phyloP scores from a whole-genome alignment of 2,329 filamentous ascomycete species.

The Trichophyton benhamiae region DNA sequence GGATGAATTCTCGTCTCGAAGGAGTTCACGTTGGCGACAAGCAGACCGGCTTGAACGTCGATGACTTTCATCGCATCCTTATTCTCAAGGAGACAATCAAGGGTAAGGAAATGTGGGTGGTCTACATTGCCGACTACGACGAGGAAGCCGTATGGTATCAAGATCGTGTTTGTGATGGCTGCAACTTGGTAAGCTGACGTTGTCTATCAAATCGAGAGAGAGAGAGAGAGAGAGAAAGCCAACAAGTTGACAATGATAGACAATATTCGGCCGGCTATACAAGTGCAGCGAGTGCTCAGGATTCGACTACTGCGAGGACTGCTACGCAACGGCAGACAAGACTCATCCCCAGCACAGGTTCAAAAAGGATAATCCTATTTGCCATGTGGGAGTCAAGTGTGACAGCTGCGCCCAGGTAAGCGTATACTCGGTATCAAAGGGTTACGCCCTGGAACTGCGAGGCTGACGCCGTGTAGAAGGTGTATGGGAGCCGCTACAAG shows the following conservation, averaged over 20 bases:
- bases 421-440: too few relatives aligned
- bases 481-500: slow-evolving; percentile 6
- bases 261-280: slow-evolving; percentile 4
- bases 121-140: slow-evolving; percentile 3
- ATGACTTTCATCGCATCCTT: slow-evolving; percentile 2
- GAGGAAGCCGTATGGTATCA: slow-evolving; percentile 5
- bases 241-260: neutral
- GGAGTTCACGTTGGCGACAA: slow-evolving; percentile 2
- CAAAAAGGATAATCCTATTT: neutral
- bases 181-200: slow-evolving; percentile 1
- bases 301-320: slow-evolving; percentile 6
- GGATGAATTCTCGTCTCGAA: slow-evolving; percentile 3
- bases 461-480: neutral
- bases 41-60: neutral
- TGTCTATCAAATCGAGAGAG: neutral
- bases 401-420: neutral
- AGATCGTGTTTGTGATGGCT: slow-evolving; percentile 5
- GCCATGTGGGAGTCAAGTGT: slow-evolving; percentile 1
- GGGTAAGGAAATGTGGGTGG: slow-evolving; percentile 5
- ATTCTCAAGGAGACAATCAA: neutral
- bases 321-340: neutral
- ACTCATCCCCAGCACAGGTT: slow-evolving; percentile 1
- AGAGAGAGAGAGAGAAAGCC: neutral
- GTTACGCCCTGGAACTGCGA: neutral
- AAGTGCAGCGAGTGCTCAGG: slow-evolving; percentile 2